Evolutionary conservation across 2,329 filamentous ascomycete genomes (phyloP), one percentile per base, ranked within the genome.

Genomic region (Hortaea sp.): DNA sequence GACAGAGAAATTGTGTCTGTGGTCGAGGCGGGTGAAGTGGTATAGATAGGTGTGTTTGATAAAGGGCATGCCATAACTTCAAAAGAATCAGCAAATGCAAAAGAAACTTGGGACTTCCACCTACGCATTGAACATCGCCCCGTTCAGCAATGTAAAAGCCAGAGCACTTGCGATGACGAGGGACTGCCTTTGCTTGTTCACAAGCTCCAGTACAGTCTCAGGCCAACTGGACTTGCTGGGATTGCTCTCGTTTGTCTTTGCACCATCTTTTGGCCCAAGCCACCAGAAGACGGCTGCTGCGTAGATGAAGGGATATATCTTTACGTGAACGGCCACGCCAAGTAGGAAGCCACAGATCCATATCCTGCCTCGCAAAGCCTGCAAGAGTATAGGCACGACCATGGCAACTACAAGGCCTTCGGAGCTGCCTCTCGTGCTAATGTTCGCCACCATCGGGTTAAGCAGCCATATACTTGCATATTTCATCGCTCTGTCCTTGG

Each of bases 221-320:
- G 45, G 13, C 29, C 35, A 43, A 5, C 6, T 11, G 6, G 29
- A 28, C 11, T 32, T 28, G 7, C 40, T 9, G 7, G 20, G 6
- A 7, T 45, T 9, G 27, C 34, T 39, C 30, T 37, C 32, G 28
- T 40, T n/a, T 40, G 45, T 41, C 29, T 47, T 44, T 31, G 40
- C 48, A 5, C 35, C 13, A 28, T 49, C 41, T 7, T 39, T 31
- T 13, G 41, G 11, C 67, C 86, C 84, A 69, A 90, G 79, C 83
- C 83, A 89, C 82, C 84, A 88, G 5, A 88, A 65, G 38, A 92
- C 82, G 3, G 84, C 81, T 0, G 82, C 79, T 1, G 86, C 90
- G 66, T 98, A 98, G 49, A 98, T 87, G 65, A 97, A 95, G 0
- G 92, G 92, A 60, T 98, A 98, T 50, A 98, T 97, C 74, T 98